phyloP scores from a whole-genome alignment of 768 basidiomycete species.

The Panellus pusillus region DNA sequence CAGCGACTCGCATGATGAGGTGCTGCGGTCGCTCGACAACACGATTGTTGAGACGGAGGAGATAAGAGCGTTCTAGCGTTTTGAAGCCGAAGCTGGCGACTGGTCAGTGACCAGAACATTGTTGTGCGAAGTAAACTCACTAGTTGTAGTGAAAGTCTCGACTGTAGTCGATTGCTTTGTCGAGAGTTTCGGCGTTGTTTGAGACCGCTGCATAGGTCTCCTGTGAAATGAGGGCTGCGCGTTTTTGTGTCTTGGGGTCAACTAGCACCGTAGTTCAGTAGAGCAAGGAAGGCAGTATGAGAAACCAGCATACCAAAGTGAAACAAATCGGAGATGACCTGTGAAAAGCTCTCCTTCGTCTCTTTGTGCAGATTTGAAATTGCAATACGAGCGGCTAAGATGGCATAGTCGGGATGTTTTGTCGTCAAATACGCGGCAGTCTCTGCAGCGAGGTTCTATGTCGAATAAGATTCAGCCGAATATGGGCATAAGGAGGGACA shows the following conservation, averaged over 20 bases:
- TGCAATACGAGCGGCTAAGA: slow-evolving; percentile 97
- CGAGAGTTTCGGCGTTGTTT: slow-evolving; percentile 77
- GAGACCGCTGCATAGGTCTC: slow-evolving; percentile 84
- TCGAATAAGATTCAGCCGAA: not conserved
- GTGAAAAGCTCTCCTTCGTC: slow-evolving; percentile 95
- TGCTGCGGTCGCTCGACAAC: slow-evolving; percentile 98
- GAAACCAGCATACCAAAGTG: slow-evolving; percentile 64
- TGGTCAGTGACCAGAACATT: not conserved
- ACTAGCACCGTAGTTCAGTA: slow-evolving; percentile 42
- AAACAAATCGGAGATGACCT: slow-evolving; percentile 89
- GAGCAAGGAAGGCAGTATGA: not conserved
- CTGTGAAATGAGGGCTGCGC: slow-evolving; percentile 90
- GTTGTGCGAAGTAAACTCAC: slow-evolving; percentile 44
- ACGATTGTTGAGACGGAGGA: slow-evolving; percentile 89
- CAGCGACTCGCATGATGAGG: slow-evolving; percentile 99
- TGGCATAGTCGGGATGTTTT: slow-evolving; percentile 96
- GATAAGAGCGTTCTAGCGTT: slow-evolving; percentile 96
- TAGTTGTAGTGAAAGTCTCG: slow-evolving; percentile 98
- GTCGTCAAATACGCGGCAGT: slow-evolving; percentile 98
- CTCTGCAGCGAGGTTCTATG: slow-evolving; percentile 91
- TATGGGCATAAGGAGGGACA: slow-evolving; percentile 28
- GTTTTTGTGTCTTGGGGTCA: slow-evolving; percentile 90
- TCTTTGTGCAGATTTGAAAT: slow-evolving; percentile 99
- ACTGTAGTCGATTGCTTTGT: slow-evolving; percentile 95
- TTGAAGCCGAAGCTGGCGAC: slow-evolving; percentile 90